phyloP scores from a whole-genome alignment of 2,329 filamentous ascomycete species.

The Pseudopithomyces maydicus region DNA sequence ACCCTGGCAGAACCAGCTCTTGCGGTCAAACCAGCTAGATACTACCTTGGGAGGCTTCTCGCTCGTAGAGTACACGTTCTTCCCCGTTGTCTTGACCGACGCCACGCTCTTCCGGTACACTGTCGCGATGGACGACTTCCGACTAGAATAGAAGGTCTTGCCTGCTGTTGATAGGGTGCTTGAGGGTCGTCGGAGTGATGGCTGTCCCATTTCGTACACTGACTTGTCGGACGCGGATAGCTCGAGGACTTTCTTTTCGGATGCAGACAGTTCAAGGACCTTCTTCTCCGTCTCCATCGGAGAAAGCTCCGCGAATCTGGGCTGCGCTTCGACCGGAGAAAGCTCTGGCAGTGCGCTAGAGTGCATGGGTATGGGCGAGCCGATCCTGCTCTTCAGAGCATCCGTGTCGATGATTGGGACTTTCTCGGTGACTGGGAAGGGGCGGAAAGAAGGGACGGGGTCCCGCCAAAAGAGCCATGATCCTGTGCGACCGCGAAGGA shows the following conservation, averaged over 20 bases:
- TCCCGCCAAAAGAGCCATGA: slow-evolving; percentile 11
- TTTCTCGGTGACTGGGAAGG: not conserved
- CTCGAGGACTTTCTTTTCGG: slow-evolving; percentile 4
- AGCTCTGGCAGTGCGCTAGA: slow-evolving; percentile 9
- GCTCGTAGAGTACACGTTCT: not conserved
- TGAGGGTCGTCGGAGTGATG: not conserved
- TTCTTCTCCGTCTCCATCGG: not conserved
- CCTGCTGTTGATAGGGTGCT: not conserved
- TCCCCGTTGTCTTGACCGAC: not conserved
- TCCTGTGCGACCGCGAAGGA: slow-evolving; percentile 9
- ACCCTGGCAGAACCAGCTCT: slow-evolving; percentile 9
- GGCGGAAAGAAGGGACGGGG: not conserved
- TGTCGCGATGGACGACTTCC: not conserved
- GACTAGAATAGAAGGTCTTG: slow-evolving; percentile 2
- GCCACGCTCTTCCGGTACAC: slow-evolving; percentile 3
- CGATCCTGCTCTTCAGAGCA: slow-evolving; percentile 5
- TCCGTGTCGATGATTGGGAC: not conserved
- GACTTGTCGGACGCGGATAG: not conserved
- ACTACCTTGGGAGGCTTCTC: not conserved
- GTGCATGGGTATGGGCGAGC: slow-evolving; percentile 5
- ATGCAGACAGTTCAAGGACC: not conserved
- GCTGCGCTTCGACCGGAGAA: not conserved
- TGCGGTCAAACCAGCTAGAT: slow-evolving; percentile 8
- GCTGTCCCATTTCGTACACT: slow-evolving; percentile 1
- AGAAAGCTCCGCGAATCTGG: not conserved